Evolutionary conservation across 352 stramenopile genomes (phyloP).

Genomic region (Phytophthora cryptogea): DNA sequence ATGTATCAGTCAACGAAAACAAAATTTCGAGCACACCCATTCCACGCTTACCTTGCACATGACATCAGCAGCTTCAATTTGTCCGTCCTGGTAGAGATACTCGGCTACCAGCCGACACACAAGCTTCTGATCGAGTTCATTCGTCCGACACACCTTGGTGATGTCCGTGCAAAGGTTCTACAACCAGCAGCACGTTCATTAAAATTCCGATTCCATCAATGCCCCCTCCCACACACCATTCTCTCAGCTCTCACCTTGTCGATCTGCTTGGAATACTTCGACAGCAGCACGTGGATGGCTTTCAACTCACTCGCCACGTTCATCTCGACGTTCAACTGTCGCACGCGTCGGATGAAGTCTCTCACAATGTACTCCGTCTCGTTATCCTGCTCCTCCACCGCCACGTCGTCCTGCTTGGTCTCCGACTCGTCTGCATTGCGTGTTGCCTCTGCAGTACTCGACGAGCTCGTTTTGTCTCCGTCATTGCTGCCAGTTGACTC

Average conservation of each 20-base stretch:
- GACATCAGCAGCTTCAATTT: constrained; percentile 71
- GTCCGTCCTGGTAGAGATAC: constrained; percentile 81
- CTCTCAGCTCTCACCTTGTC: constrained; percentile 58
- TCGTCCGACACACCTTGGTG: constrained; percentile 61
- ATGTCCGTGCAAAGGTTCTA: constrained; percentile 71
- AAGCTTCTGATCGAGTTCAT: constrained; percentile 66
- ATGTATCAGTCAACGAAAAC: neutral
- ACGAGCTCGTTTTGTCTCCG: neutral
- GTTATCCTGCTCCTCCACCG: constrained; percentile 56
- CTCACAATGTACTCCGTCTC: constrained; percentile 69
- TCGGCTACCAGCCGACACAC: constrained; percentile 72
- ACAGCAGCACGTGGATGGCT: constrained; percentile 66
- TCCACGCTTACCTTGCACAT: constrained; percentile 62
- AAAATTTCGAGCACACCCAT: neutral
- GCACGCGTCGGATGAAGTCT: constrained; percentile 69
- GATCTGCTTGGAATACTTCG: constrained; percentile 82
- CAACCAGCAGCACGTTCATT: constrained; percentile 1
- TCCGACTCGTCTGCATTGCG: constrained; percentile 20
- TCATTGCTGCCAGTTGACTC: neutral
- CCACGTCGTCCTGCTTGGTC: constrained; percentile 30
- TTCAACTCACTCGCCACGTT: constrained; percentile 72
- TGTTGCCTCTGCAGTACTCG: neutral
- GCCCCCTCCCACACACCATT: neutral
- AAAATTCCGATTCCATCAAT: neutral
- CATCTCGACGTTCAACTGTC: constrained; percentile 73